These are phyloP conservation scores for Hygrocybe coccinea DNA, from an alignment of 768 basidiomycete species.

Conservation along the genomic window DNA sequence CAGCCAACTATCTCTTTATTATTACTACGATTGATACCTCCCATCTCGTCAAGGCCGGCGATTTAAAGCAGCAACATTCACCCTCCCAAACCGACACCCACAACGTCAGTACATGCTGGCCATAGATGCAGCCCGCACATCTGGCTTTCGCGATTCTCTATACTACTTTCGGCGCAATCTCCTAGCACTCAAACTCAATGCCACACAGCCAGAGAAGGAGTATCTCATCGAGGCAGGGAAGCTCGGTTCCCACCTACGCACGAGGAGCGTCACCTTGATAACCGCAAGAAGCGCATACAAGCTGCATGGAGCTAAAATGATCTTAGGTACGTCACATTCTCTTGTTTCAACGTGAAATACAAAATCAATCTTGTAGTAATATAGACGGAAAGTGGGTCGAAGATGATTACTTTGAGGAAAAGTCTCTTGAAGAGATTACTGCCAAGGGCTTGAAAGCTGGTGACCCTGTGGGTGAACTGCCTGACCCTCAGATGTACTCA, in stretches of 20 bases:
- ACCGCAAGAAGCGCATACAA: slow-evolving; percentile 92
- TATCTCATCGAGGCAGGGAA: slow-evolving; percentile 84
- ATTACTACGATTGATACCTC: background rate
- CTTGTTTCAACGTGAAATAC: background rate
- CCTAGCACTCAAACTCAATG: slow-evolving; percentile 85
- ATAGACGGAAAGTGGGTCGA: slow-evolving; percentile 87
- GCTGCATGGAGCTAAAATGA: slow-evolving; percentile 86
- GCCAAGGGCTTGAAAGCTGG: slow-evolving; percentile 80
- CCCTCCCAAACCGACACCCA: slow-evolving; percentile 79
- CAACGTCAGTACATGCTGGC: slow-evolving; percentile 89
- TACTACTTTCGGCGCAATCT: slow-evolving; percentile 95
- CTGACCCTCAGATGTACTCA: slow-evolving; percentile 53
- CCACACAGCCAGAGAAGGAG: slow-evolving; percentile 88
- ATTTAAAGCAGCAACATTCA: slow-evolving; percentile 87
- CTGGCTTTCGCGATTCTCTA: slow-evolving; percentile 94
- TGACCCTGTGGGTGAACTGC: slow-evolving; percentile 77
- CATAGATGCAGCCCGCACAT: slow-evolving; percentile 94
- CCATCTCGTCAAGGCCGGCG: slow-evolving; percentile 54
- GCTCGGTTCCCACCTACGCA: slow-evolving; percentile 82
- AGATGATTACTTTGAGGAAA: slow-evolving; percentile 95
- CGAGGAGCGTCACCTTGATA: slow-evolving; percentile 89
- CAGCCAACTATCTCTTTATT: slow-evolving; percentile 22
- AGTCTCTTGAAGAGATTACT: slow-evolving; percentile 67
- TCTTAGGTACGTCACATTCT: slow-evolving; percentile 57
- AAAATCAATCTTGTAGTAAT: background rate